phyloP scores from a whole-genome alignment of 1,284 basidiomycete species.

The Ustilago trichophora region DNA sequence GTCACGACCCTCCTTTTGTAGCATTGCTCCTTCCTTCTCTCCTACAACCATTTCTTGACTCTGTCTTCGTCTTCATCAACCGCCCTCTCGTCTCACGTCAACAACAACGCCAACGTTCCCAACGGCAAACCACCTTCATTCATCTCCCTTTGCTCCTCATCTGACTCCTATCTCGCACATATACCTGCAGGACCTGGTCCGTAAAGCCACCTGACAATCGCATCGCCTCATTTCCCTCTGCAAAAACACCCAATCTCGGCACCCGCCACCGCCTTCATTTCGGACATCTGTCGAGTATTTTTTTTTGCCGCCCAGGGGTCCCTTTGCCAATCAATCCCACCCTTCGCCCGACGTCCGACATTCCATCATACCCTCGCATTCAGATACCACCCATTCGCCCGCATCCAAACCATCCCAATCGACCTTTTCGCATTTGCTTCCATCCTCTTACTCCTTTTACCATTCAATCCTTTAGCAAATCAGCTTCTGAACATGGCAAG shows the following conservation, averaged over 20 bases:
- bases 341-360: background rate
- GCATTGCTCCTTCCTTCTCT: slow-evolving; percentile 6
- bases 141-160: slow-evolving; percentile 8
- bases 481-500: slow-evolving; percentile 9
- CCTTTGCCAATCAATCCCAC: slow-evolving; percentile 3
- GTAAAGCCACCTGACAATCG: background rate
- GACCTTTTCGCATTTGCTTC: background rate
- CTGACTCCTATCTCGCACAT: slow-evolving; percentile 19
- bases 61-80: background rate
- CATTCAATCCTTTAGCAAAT: too few species aligned
- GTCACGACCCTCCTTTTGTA: slow-evolving; percentile 8
- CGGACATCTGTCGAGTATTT: background rate
- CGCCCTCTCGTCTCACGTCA: too few species aligned
- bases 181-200: slow-evolving; percentile 13
- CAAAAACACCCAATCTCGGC: slow-evolving; percentile 9
- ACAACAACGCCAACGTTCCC: background rate
- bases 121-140: slow-evolving; percentile 8
- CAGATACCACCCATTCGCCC: slow-evolving; percentile 5
- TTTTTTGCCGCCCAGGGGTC: background rate
- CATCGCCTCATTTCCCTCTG: slow-evolving; percentile 4
- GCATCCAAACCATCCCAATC: too few species aligned
- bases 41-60: background rate
- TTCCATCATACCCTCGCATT: slow-evolving; percentile 18
- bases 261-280: slow-evolving; percentile 10
- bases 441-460: background rate